Conservation (phyloP, 768 basidiomycete species). For the Auricularia sp. region DNA sequence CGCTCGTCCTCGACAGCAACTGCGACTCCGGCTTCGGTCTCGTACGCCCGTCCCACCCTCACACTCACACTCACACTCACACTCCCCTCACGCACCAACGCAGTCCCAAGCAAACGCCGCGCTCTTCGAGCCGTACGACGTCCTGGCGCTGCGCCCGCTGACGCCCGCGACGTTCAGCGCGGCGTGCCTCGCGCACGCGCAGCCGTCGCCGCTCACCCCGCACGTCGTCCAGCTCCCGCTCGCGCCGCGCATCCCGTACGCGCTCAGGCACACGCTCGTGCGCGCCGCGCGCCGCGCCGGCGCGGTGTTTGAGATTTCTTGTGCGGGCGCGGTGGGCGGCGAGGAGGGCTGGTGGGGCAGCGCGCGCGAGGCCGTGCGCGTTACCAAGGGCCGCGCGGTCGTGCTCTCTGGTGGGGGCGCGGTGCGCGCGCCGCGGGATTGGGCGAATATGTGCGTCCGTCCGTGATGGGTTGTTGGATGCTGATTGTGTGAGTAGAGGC, state of each 20-base stretch:
- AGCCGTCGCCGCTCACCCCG: conserved; percentile 64
- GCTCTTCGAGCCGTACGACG: conserved; percentile 57
- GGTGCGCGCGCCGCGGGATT: conserved; percentile 61
- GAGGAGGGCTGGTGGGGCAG: conserved; percentile 76
- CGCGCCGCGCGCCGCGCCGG: conserved; percentile 75
- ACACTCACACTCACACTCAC: background rate
- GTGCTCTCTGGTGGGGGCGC: conserved; percentile 60
- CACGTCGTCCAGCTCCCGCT: conserved; percentile 76
- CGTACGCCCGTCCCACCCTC: conserved; percentile 33
- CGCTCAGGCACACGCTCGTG: conserved; percentile 74
- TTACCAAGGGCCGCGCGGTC: conserved; percentile 70
- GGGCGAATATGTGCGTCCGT: conserved; percentile 71
- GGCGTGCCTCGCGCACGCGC: conserved; percentile 71
- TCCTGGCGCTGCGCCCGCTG: conserved; percentile 67
- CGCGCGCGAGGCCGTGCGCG: conserved; percentile 64
- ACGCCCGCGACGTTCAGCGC: conserved; percentile 61
- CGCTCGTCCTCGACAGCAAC: conserved; percentile 70
- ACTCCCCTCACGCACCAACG: background rate
- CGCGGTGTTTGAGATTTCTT: conserved; percentile 72
- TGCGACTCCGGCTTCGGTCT: conserved; percentile 82
- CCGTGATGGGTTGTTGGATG: too few species aligned
- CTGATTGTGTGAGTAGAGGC: conserved; percentile 43
- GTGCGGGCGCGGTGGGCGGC: conserved; percentile 61
- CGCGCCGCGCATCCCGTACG: conserved; percentile 68
- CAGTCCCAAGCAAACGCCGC: conserved; percentile 65